phyloP scores from a whole-genome alignment of 495 filamentous ascomycete genomes.

The Aspergillus coremiiformis region DNA sequence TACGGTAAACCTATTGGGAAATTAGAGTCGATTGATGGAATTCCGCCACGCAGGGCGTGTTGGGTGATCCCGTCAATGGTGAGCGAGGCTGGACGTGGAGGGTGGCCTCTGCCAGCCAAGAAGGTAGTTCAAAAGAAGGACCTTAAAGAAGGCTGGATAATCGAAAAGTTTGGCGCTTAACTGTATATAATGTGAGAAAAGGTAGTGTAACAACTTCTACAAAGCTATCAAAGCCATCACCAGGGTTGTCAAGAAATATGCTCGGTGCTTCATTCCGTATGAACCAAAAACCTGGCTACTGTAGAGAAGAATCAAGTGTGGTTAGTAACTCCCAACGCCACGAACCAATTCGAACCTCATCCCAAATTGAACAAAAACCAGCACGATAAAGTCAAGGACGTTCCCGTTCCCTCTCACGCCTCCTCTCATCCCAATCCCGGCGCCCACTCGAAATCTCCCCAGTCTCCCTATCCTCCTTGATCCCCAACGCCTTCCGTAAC shows the following conservation, averaged over 20 bases:
- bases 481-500: conserved; percentile 80
- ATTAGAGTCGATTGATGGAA: conserved; percentile 52
- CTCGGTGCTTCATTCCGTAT: neutral
- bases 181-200: conserved; percentile 20
- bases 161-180: conserved; percentile 51
- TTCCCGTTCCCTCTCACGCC: conserved; percentile 28
- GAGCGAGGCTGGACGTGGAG: conserved; percentile 58
- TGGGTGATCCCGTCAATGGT: conserved; percentile 73
- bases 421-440: conserved; percentile 42
- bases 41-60: conserved; percentile 55
- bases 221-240: conserved; percentile 5
- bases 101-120: conserved; percentile 77
- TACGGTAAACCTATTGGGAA: conserved; percentile 88
- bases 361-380: too few relatives aligned
- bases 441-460: conserved; percentile 54
- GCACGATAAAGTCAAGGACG: neutral
- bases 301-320: neutral
- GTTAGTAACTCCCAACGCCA: conserved; percentile 1
- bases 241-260: neutral
- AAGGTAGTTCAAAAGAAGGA: conserved; percentile 77
- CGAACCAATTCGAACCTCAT: neutral
- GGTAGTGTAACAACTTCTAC: conserved; percentile 20
- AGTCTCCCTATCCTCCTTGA: conserved; percentile 81
- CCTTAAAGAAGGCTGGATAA: conserved; percentile 65
- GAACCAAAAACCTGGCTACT: neutral